Evolutionary conservation across 495 filamentous ascomycete genomes (phyloP).

Genomic region (Cercophora scortea): DNA sequence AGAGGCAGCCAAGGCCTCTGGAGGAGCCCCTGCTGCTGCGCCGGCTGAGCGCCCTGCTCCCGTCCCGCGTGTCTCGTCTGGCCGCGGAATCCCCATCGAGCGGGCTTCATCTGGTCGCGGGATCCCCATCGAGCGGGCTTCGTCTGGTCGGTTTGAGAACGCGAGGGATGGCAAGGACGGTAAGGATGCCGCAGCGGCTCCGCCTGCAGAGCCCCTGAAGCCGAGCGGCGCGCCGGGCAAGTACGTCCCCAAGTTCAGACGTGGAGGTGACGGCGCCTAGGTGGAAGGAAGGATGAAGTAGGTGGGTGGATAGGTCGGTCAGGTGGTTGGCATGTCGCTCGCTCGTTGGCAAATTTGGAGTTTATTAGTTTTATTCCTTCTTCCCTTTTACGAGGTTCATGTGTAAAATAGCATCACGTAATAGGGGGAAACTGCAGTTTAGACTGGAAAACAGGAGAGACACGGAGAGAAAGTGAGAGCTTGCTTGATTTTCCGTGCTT

Average conservation of each 20-base stretch:
- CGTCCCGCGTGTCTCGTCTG: conserved; percentile 15
- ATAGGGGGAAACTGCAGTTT: conserved; percentile 13
- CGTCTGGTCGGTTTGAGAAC: conserved; percentile 19
- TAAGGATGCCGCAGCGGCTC: conserved; percentile 18
- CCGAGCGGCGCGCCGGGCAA: conserved; percentile 37
- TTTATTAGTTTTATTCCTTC: conserved; percentile 14
- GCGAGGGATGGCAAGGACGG: conserved; percentile 15
- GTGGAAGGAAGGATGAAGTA: conserved; percentile 1
- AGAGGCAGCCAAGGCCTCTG: conserved; percentile 52
- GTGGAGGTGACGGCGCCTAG: conserved; percentile 17
- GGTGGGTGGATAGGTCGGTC: too few species aligned
- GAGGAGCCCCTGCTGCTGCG: conserved; percentile 3
- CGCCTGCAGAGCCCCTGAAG: conserved; percentile 31
- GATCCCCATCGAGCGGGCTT: conserved; percentile 18
- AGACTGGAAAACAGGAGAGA: conserved; percentile 10
- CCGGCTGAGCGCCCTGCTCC: conserved; percentile 14
- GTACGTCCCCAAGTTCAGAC: conserved; percentile 33
- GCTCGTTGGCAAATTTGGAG: conserved; percentile 11
- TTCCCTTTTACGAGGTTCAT: conserved; percentile 16
- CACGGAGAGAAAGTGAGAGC: too few species aligned
- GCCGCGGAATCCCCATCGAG: conserved; percentile 23
- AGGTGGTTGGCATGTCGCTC: conserved; percentile 3
- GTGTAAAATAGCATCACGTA: conserved; percentile 22
- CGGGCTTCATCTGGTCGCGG: conserved; percentile 21
- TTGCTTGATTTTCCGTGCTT: too few species aligned